phyloP scores from a whole-genome alignment of 1,284 basidiomycete genomes.

The Puccinia horiana region DNA sequence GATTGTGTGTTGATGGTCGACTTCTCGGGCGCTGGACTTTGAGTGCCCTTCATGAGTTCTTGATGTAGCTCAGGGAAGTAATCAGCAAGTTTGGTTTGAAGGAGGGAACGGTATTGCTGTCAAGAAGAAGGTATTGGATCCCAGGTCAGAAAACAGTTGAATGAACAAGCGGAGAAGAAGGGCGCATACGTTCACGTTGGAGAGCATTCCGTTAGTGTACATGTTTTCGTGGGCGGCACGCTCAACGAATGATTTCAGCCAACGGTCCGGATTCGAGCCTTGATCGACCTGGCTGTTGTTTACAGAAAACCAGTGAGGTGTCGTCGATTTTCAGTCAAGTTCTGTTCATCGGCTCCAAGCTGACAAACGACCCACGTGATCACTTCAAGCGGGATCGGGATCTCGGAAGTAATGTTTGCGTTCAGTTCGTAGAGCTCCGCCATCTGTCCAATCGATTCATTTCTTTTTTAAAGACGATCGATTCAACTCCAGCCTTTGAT shows the following conservation, averaged over 20 bases:
- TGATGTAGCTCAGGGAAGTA: slow-evolving; percentile 37
- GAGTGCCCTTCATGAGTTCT: background rate
- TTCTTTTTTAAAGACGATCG: slow-evolving; percentile 2
- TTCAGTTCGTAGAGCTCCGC: slow-evolving; percentile 41
- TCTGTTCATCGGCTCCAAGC: background rate
- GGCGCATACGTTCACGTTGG: slow-evolving; percentile 28
- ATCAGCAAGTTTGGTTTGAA: slow-evolving; percentile 23
- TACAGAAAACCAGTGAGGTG: background rate
- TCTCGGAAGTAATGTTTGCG: slow-evolving; percentile 19
- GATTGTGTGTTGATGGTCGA: background rate
- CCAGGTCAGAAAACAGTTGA: background rate
- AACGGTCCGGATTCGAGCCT: slow-evolving; percentile 43
- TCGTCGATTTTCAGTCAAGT: background rate
- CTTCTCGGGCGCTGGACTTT: background rate
- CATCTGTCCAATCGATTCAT: slow-evolving; percentile 41
- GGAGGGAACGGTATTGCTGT: slow-evolving; percentile 27
- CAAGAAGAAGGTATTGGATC: background rate
- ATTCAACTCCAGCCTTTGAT: background rate
- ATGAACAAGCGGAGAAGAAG: too few relatives aligned
- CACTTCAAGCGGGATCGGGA: slow-evolving; percentile 44
- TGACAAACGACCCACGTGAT: slow-evolving; percentile 3
- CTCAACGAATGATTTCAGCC: slow-evolving; percentile 45
- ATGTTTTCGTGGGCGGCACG: slow-evolving; percentile 47
- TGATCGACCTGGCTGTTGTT: slow-evolving; percentile 33
- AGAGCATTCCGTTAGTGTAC: slow-evolving; percentile 46